These are phyloP conservation scores for Santalum album DNA, from an alignment of 164 flowering plant genomes.

Conservation along the genomic window DNA sequence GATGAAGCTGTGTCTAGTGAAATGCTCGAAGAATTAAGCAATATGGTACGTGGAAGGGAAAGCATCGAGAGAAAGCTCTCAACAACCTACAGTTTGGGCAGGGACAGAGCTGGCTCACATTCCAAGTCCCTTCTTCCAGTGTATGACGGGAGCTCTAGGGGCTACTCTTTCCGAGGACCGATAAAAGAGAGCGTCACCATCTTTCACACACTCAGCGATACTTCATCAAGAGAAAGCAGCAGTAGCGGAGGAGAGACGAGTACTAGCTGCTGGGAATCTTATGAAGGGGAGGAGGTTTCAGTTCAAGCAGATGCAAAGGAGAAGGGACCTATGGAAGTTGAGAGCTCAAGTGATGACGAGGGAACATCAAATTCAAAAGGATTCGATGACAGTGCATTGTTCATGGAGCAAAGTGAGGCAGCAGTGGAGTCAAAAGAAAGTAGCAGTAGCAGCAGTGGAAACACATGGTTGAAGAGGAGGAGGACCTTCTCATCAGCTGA, in stretches of 20 bases:
- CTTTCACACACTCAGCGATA: constrained; percentile 47
- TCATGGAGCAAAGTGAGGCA: constrained; percentile 6
- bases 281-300: constrained; percentile 8
- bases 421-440: too few species aligned
- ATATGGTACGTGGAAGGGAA: constrained; percentile 42
- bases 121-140: constrained; percentile 48
- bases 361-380: constrained; percentile 14
- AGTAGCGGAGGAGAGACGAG: constrained; percentile 15
- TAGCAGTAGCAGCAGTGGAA: constrained; percentile 10
- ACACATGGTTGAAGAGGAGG: constrained; percentile 21
- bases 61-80: constrained; percentile 66
- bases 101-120: constrained; percentile 29
- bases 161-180: constrained; percentile 50
- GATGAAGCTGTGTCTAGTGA: constrained; percentile 39
- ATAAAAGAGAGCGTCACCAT: constrained; percentile 50
- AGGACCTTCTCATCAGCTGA: constrained; percentile 29
- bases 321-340: constrained; percentile 12
- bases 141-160: constrained; percentile 29
- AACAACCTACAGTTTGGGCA: constrained; percentile 72
- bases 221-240: constrained; percentile 29
- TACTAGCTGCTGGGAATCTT: constrained; percentile 2
- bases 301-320: constrained; percentile 24
- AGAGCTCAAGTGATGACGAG: constrained; percentile 22
- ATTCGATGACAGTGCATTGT: constrained; percentile 5
- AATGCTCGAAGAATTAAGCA: constrained; percentile 39